Conservation (phyloP, 495 filamentous ascomycete genomes). For the Hypoxylon crocopeplum region DNA sequence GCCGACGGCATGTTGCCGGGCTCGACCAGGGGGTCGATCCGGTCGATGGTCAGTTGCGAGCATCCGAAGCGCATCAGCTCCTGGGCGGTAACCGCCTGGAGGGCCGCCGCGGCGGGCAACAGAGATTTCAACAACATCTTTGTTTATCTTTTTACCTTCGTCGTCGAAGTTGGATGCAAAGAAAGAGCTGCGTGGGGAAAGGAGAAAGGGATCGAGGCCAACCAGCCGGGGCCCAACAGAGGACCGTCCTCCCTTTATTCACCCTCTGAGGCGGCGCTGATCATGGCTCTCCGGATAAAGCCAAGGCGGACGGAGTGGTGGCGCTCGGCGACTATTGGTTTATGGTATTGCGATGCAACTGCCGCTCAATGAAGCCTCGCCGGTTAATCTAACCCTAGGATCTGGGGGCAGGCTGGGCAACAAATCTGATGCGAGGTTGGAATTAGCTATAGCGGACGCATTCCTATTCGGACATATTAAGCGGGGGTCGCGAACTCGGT, state of each 20-base stretch:
- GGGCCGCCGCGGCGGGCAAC: slow-evolving; percentile 40
- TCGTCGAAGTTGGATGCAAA: not conserved
- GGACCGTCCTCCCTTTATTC: slow-evolving; percentile 25
- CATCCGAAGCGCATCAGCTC: slow-evolving; percentile 57
- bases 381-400: slow-evolving; percentile 35
- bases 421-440: slow-evolving; percentile 32
- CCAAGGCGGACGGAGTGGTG: slow-evolving; percentile 27
- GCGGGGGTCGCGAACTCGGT: slow-evolving; percentile 32
- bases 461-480: slow-evolving; percentile 38
- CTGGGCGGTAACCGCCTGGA: slow-evolving; percentile 45
- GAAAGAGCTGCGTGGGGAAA: slow-evolving; percentile 10
- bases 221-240: slow-evolving; percentile 13
- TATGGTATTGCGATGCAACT: slow-evolving; percentile 17
- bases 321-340: slow-evolving; percentile 22
- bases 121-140: slow-evolving; percentile 39
- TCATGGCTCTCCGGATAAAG: slow-evolving; percentile 34
- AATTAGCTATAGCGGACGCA: slow-evolving; percentile 28
- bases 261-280: slow-evolving; percentile 19
- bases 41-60: slow-evolving; percentile 52
- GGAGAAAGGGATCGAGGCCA: slow-evolving; percentile 2
- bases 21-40: slow-evolving; percentile 52
- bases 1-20: slow-evolving; percentile 46
- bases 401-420: slow-evolving; percentile 14
- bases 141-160: not conserved
- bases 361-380: slow-evolving; percentile 33